A percentile compares a stretch with the other conserved stretches of the same genome.
Evolutionary conservation across 106 monocot genomes (phyloP).

Genomic region (Alisma plantagoaquatica): DNA sequence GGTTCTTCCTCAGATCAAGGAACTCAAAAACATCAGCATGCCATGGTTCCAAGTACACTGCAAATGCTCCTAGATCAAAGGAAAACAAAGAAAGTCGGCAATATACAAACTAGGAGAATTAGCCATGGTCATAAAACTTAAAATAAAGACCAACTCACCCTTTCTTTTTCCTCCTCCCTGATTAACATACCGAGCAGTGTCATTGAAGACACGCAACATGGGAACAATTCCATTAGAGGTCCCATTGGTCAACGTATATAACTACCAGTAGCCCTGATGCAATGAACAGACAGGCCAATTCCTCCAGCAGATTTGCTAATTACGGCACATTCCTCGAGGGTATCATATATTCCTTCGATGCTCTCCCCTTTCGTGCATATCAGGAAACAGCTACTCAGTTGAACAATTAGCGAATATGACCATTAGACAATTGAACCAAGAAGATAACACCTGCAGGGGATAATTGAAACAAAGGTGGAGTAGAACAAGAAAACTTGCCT

Average conservation of each 20-base stretch:
- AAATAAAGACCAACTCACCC: too few relatives aligned
- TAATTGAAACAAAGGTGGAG: too few relatives aligned
- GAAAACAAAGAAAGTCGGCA: background rate
- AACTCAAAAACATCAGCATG: slow-evolving; percentile 16
- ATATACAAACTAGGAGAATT: background rate
- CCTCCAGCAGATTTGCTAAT: slow-evolving; percentile 19
- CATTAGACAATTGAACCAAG: background rate
- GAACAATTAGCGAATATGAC: background rate
- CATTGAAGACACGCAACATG: slow-evolving; percentile 18
- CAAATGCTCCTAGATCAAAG: slow-evolving; percentile 17
- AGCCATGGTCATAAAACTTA: background rate
- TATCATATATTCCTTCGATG: slow-evolving; percentile 13
- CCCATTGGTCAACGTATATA: slow-evolving; percentile 19
- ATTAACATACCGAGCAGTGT: slow-evolving; percentile 17
- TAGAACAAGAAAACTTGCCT: background rate
- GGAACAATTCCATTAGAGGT: slow-evolving; percentile 16
- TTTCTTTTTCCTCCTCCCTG: slow-evolving; percentile 22
- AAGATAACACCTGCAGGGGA: background rate
- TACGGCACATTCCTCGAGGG: slow-evolving; percentile 10
- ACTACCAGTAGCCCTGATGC: slow-evolving; percentile 12
- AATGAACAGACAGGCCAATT: slow-evolving; percentile 14
- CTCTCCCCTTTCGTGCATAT: background rate
- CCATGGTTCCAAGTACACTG: slow-evolving; percentile 17
- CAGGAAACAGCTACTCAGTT: slow-evolving; percentile 3
- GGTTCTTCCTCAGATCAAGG: slow-evolving; percentile 15